Base-by-base conservation (phyloP, 148 eudicot species). In the Camellia lanceoleosa region DNA sequence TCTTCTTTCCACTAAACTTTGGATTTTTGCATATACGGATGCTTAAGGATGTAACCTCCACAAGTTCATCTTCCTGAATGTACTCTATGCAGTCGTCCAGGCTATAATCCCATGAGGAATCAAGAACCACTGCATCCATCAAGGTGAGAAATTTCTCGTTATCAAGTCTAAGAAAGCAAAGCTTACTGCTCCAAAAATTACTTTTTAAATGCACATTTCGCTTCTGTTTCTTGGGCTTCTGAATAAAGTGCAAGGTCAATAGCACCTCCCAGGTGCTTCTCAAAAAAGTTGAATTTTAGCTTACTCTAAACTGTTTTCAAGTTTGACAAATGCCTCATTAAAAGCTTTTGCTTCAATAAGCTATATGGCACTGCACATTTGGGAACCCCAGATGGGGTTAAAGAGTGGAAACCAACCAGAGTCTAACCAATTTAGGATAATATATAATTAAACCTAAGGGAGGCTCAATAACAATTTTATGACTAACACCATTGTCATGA, bases 31-130 rank as follows among this genome's bases (percentile, higher is more conserved):
- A 89, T 97, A 96, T 96, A 41, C 99, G 88, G 83, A 96, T 90
- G 83, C 92, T 89, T 67, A 12, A 16, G n/a, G 99, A 98, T 63
- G 99, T 96, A 59, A 96, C 98, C 82, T 96, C 99, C 82, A 96
- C 99, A 44, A 96, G 91, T 82, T 96, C 99, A 82, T 96, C 99
- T 84, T 93, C 99, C 85, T 96, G 95, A 85, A 96, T 96, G 89
- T 96, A 96, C 79, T 96, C 99, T 77, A 96, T 96, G 90, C 99
- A 96, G 82, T 96, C 98, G 62, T 96, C 99, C 67, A 96, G 86
- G 87, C 99, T 96, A 78, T 88, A 96, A 46, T 91, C 93, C 85
- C 91, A 43, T 58, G 98, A 94, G 63, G 98, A 84, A 72, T 96
- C 98, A 42, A 93, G 89, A 82, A 96, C 94, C 82, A 96, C 99